Evolutionary conservation across 1,139 yeast genomes (phyloP).

Genomic region (Fermentozyma sake): DNA sequence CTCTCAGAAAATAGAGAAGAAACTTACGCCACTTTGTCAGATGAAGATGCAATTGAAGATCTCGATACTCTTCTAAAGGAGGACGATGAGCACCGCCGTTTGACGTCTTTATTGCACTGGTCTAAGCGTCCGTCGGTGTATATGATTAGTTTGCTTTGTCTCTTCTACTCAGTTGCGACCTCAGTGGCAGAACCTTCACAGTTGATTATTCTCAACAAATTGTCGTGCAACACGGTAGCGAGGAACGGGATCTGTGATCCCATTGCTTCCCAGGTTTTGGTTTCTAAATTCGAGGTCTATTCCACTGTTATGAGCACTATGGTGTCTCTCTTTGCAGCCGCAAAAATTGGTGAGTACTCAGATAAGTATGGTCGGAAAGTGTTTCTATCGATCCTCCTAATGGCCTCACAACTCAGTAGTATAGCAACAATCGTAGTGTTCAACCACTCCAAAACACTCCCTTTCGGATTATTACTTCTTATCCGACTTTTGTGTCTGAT

Average conservation of each 20-base stretch:
- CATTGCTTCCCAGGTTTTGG: conserved; percentile 1
- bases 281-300: conserved; percentile 2
- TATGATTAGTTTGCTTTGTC: conserved; percentile 1
- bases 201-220: conserved; percentile 2
- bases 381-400: conserved; percentile 4
- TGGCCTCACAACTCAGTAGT: not conserved
- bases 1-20: too few species aligned
- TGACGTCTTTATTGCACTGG: conserved; percentile 10
- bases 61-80: conserved; percentile 10
- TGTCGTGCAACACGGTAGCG: conserved; percentile 4
- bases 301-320: conserved; percentile 1
- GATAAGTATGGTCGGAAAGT: conserved; percentile 9
- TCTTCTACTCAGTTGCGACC: not conserved
- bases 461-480: conserved; percentile 5
- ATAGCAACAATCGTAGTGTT: conserved; percentile 2
- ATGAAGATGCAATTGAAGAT: conserved; percentile 3
- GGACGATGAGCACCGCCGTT: conserved; percentile 30
- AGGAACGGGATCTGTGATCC: conserved; percentile 4
- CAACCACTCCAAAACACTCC: conserved; percentile 4
- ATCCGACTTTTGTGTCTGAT: conserved; percentile 5
- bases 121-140: conserved; percentile 4
- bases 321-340: conserved; percentile 6
- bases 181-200: conserved; percentile 1
- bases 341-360: conserved; percentile 8
- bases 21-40: too few species aligned